phyloP scores from a whole-genome alignment of 2,329 filamentous ascomycete genomes.

The Leptographium procerum region DNA sequence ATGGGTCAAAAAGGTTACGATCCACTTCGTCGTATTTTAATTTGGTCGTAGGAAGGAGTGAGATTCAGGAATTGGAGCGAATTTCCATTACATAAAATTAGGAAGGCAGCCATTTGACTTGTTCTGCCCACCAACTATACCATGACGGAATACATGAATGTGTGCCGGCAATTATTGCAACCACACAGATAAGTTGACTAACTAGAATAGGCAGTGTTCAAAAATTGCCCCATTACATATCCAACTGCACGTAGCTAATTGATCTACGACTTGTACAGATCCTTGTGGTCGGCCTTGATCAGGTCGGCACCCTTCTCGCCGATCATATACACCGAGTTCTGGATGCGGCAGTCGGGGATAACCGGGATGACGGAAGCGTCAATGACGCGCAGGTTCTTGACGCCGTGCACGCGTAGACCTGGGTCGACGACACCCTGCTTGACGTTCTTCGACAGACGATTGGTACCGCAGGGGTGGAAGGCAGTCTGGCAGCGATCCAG shows the following conservation, averaged over 20 bases:
- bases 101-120: too few relatives aligned
- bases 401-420: conserved; percentile 39
- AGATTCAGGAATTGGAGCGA: too few relatives aligned
- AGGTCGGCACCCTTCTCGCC: conserved; percentile 40
- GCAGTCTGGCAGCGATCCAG: conserved; percentile 48
- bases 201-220: background rate
- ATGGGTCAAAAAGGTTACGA: too few relatives aligned
- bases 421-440: conserved; percentile 40
- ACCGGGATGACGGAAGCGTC: conserved; percentile 46
- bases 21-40: too few relatives aligned
- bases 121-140: too few relatives aligned
- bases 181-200: background rate
- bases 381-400: conserved; percentile 40
- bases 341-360: conserved; percentile 45
- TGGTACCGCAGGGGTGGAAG: conserved; percentile 47
- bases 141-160: too few relatives aligned
- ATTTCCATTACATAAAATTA: too few relatives aligned
- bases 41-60: too few relatives aligned
- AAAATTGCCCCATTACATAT: background rate
- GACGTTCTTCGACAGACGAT: conserved; percentile 39
- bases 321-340: conserved; percentile 50
- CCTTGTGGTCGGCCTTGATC: conserved; percentile 29
- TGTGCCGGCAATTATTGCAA: too few relatives aligned
- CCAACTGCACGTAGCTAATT: background rate
- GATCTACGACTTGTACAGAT: background rate